These are phyloP conservation scores for Mycosphaerella arachidis DNA, from an alignment of 2,329 filamentous ascomycete species.

Conservation along the genomic window DNA sequence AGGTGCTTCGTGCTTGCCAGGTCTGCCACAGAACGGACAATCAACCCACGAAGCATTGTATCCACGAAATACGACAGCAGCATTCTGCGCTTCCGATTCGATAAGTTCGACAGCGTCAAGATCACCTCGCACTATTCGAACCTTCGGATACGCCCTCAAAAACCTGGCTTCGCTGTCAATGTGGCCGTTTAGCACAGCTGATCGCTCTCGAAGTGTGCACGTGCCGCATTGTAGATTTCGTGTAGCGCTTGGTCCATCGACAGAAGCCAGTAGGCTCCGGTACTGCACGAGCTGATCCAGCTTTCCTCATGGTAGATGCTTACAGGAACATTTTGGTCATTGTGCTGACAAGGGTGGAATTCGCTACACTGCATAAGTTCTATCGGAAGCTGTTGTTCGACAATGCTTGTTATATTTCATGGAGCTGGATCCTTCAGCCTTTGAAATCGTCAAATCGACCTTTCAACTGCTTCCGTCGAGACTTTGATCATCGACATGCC, in stretches of 20 bases:
- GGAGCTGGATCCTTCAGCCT: too few relatives aligned
- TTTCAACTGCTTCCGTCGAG: not conserved
- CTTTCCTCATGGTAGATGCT: not conserved
- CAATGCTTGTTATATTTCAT: too few relatives aligned
- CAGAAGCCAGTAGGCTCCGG: slow-evolving; percentile 10
- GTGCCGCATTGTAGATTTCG: not conserved
- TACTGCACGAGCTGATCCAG: not conserved
- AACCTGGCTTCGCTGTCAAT: slow-evolving; percentile 9
- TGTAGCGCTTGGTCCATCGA: slow-evolving; percentile 8
- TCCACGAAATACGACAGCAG: slow-evolving; percentile 9
- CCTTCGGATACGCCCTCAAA: slow-evolving; percentile 2
- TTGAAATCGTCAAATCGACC: too few relatives aligned
- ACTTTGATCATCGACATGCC: too few relatives aligned
- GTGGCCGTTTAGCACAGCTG: slow-evolving; percentile 4
- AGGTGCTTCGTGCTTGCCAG: slow-evolving; percentile 8
- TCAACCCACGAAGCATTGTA: not conserved
- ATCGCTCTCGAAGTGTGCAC: not conserved
- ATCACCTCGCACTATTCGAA: slow-evolving; percentile 10
- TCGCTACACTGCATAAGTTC: too few relatives aligned
- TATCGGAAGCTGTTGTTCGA: too few relatives aligned
- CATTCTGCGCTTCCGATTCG: slow-evolving; percentile 3
- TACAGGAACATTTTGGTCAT: slow-evolving; percentile 4
- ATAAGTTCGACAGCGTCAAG: slow-evolving; percentile 8
- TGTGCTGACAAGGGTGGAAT: not conserved
- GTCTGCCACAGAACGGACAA: not conserved